Percentiles rank a stretch among this genome's conserved stretches.
Evolutionary conservation across 805 yeast species (phyloP).

Genomic region (Wickerhamomyces silvicola): DNA sequence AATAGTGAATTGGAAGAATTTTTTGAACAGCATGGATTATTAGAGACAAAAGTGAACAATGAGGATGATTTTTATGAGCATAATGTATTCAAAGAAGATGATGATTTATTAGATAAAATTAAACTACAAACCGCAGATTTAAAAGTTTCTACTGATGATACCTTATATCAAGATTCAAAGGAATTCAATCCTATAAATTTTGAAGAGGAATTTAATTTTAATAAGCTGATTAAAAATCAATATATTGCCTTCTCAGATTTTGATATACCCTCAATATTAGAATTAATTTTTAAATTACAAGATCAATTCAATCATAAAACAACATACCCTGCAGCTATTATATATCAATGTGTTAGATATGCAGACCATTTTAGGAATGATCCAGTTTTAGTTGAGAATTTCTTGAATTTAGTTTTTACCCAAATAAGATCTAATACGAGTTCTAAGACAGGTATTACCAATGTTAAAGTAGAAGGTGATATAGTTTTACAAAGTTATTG

Average conservation of each 20-base stretch:
- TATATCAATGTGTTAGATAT: constrained; percentile 66
- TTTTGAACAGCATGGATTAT: constrained; percentile 45
- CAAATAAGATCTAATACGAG: constrained; percentile 55
- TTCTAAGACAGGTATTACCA: constrained; percentile 52
- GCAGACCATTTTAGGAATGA: constrained; percentile 55
- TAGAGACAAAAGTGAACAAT: constrained; percentile 12
- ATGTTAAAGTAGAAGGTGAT: constrained; percentile 43
- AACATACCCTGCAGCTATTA: constrained; percentile 58
- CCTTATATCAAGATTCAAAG: constrained; percentile 18
- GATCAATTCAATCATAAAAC: constrained; percentile 42
- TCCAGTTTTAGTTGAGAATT: constrained; percentile 47
- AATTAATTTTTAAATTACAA: constrained; percentile 53
- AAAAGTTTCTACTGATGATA: constrained; percentile 15
- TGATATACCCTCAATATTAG: constrained; percentile 67
- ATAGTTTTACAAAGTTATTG: constrained; percentile 76
- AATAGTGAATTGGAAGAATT: constrained; percentile 52
- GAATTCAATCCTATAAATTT: constrained; percentile 14
- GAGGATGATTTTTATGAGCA: constrained; percentile 14
- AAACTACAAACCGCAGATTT: constrained; percentile 36
- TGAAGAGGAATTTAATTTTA: constrained; percentile 48
- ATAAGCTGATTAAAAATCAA: constrained; percentile 48
- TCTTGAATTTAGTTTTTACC: constrained; percentile 54
- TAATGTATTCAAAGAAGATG: constrained; percentile 18
- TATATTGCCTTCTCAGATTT: constrained; percentile 57
- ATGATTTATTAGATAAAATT: constrained; percentile 26